Evolutionary conservation across 441 rosid species (phyloP).

Genomic region (Aquilaria agallochum): DNA sequence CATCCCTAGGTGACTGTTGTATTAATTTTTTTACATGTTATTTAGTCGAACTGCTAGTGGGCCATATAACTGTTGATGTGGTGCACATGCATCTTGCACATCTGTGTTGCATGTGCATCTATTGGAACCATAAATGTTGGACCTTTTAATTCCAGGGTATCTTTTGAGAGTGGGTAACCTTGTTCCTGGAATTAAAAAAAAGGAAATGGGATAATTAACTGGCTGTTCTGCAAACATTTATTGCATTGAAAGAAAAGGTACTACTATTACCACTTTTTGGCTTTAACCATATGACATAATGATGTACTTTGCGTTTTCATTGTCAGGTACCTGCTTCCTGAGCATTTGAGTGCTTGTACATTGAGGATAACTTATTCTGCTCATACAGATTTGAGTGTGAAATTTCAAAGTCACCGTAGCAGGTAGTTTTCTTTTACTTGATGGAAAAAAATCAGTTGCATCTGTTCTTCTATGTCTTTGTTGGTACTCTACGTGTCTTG

Average conservation of each 20-base stretch:
- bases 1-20: slow-evolving; percentile 96
- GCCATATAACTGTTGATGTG: slow-evolving; percentile 25
- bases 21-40: slow-evolving; percentile 58
- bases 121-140: slow-evolving; percentile 12
- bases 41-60: slow-evolving; percentile 46
- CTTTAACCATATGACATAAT: slow-evolving; percentile 4
- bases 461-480: no score
- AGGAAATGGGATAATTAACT: no score
- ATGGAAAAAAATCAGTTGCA: no score
- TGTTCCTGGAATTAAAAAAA: background rate
- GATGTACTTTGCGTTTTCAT: slow-evolving; percentile 17
- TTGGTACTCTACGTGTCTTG: no score
- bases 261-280: background rate
- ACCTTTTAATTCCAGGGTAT: background rate
- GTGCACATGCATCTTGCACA: slow-evolving; percentile 17
- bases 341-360: slow-evolving; percentile 62
- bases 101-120: background rate
- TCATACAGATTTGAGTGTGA: slow-evolving; percentile 97
- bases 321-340: slow-evolving; percentile 85
- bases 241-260: slow-evolving; percentile 1
- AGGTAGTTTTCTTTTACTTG: slow-evolving; percentile 36
- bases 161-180: background rate
- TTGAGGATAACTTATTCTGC: slow-evolving; percentile 98
- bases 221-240: background rate
- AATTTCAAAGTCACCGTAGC: slow-evolving; percentile 97